These are phyloP conservation scores for Alternaria arbusti DNA, from an alignment of 2,329 filamentous ascomycete genomes.

Conservation along the genomic window DNA sequence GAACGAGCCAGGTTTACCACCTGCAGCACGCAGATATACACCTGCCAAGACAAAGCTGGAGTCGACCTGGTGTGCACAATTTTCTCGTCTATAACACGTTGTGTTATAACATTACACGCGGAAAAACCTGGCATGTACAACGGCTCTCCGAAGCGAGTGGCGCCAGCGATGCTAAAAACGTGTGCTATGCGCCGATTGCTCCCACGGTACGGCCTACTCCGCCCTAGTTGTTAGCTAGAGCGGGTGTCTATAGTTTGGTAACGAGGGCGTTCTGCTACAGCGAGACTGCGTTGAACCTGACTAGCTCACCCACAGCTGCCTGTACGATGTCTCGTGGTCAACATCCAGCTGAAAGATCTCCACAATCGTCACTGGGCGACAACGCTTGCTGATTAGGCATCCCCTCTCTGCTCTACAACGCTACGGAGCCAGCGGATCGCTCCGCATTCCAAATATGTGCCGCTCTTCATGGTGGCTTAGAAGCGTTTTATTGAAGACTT, in stretches of 20 bases:
- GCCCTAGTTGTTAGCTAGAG: constrained; percentile 21
- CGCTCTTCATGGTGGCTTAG: constrained; percentile 30
- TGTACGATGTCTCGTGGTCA: constrained; percentile 7
- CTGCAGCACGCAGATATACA: constrained; percentile 31
- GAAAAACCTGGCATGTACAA: constrained; percentile 26
- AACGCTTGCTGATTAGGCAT: constrained; percentile 1
- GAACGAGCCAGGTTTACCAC: constrained; percentile 22
- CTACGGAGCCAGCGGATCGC: constrained; percentile 37
- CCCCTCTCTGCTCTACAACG: background rate
- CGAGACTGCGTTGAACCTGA: constrained; percentile 1
- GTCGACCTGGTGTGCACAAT: constrained; percentile 25
- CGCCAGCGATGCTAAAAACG: constrained; percentile 24
- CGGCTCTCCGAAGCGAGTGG: constrained; percentile 26
- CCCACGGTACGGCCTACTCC: constrained; percentile 30
- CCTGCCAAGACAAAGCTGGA: constrained; percentile 26
- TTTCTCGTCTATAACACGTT: constrained; percentile 33
- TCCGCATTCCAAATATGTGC: constrained; percentile 36
- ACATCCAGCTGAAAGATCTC: constrained; percentile 25
- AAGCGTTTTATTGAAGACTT: constrained; percentile 25
- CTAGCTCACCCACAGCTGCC: constrained; percentile 8
- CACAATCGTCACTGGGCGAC: constrained; percentile 23
- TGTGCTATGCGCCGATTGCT: constrained; percentile 24
- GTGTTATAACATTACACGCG: constrained; percentile 33
- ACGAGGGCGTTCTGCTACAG: constrained; percentile 18
- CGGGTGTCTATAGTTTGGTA: constrained; percentile 18